These are phyloP conservation scores for Pythium volutum DNA, from an alignment of 352 stramenopile species.

Conservation along the genomic window DNA sequence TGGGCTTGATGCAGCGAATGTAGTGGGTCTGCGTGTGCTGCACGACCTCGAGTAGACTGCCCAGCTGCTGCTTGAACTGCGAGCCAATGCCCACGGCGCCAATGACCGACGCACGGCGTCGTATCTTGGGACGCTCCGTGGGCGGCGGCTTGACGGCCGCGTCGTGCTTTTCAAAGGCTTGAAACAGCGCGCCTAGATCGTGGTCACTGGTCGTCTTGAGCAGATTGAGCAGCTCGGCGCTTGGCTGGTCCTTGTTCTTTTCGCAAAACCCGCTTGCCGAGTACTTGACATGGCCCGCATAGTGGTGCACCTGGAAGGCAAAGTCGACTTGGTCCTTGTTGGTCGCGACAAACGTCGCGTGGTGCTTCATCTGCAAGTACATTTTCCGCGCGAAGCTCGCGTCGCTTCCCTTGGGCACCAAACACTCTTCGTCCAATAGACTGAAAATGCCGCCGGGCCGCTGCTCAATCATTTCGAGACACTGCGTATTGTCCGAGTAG, in stretches of 20 bases:
- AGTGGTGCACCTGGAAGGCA: constrained; percentile 80
- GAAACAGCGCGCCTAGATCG: constrained; percentile 61
- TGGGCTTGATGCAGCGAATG: constrained; percentile 99
- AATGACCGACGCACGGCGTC: constrained; percentile 67
- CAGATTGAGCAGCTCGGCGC: constrained; percentile 65
- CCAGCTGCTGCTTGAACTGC: constrained; percentile 93
- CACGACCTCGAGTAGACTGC: constrained; percentile 91
- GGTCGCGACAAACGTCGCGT: constrained; percentile 57
- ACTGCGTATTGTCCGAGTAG: constrained; percentile 71
- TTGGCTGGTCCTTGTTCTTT: constrained; percentile 88
- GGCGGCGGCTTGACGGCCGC: constrained; percentile 13
- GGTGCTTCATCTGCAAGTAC: constrained; percentile 59
- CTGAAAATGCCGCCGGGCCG: constrained; percentile 74
- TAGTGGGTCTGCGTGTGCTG: constrained; percentile 96
- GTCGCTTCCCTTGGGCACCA: constrained; percentile 80
- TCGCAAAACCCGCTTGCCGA: constrained; percentile 75
- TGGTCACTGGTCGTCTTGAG: constrained; percentile 60
- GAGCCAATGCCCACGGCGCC: constrained; percentile 79
- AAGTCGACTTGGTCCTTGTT: constrained; percentile 67
- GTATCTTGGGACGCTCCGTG: constrained; percentile 45
- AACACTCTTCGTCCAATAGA: constrained; percentile 83
- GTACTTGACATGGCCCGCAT: constrained; percentile 77
- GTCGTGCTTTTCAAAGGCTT: constrained; percentile 65
- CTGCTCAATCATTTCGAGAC: constrained; percentile 84
- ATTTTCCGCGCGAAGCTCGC: constrained; percentile 70